These are phyloP conservation scores for Eucalyptus pumila DNA, from an alignment of 345 rosid species.

Conservation along the genomic window DNA sequence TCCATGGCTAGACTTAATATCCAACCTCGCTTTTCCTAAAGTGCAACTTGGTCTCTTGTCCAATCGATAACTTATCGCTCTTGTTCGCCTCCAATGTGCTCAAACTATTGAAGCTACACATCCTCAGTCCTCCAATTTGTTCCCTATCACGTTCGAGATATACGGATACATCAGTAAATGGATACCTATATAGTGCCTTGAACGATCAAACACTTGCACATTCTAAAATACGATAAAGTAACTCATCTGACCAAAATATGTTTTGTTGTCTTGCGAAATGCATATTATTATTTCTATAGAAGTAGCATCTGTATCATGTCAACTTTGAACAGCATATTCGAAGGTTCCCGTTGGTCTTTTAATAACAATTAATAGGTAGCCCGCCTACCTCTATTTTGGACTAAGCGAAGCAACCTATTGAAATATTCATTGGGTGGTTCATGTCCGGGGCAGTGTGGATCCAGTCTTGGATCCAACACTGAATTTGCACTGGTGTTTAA, in stretches of 20 bases:
- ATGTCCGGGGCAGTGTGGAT: neutral
- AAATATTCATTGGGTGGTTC: neutral
- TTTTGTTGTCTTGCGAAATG: neutral
- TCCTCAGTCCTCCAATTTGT: neutral
- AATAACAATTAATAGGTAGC: neutral
- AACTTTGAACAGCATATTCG: neutral
- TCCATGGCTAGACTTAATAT: neutral
- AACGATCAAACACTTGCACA: neutral
- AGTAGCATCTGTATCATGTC: neutral
- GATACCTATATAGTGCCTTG: neutral
- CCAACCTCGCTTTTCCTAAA: neutral
- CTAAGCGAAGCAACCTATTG: neutral
- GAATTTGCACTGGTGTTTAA: neutral
- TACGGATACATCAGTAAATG: neutral
- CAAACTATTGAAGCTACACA: neutral
- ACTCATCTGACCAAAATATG: neutral
- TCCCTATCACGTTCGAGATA: neutral
- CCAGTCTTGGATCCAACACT: neutral
- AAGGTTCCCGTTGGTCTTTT: neutral
- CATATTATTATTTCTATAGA: neutral
- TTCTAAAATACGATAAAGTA: neutral
- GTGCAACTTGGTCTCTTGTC: conserved; percentile 2
- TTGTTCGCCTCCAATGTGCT: neutral
- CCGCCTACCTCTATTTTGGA: neutral
- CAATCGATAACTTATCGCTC: neutral